phyloP scores from a whole-genome alignment of 2,329 filamentous ascomycete genomes.

The Trichoderma afroharzianum region DNA sequence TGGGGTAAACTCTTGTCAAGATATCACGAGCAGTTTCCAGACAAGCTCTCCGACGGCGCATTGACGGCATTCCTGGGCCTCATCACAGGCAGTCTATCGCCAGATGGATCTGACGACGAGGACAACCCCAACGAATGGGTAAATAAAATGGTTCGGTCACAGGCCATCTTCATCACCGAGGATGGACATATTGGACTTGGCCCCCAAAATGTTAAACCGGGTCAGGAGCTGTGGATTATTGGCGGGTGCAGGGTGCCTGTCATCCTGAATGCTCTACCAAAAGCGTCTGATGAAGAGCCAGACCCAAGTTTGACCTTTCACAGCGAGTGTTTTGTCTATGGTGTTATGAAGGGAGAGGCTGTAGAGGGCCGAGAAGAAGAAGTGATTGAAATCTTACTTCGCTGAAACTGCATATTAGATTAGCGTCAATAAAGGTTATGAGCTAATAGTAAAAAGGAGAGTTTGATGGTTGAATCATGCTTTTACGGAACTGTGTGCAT shows the following conservation, averaged over 20 bases:
- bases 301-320: not conserved
- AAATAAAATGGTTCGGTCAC: not conserved
- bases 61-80: slow-evolving; percentile 1
- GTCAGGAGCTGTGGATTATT: not conserved
- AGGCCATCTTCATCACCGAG: slow-evolving; percentile 1
- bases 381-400: not conserved
- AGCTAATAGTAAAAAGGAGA: not conserved
- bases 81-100: not conserved
- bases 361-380: not conserved
- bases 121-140: not conserved
- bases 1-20: not conserved
- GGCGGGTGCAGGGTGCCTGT: slow-evolving; percentile 1
- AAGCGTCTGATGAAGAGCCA: not conserved
- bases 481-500: not conserved
- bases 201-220: not conserved
- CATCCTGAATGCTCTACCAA: not conserved
- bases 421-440: not conserved
- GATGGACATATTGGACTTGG: not conserved
- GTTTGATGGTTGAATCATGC: not conserved
- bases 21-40: not conserved
- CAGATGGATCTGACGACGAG: not conserved
- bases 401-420: not conserved
- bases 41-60: not conserved
- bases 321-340: slow-evolving; percentile 4
- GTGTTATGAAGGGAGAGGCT: not conserved